These are phyloP conservation scores for Aureobasidium sp. DNA, from an alignment of 2,329 filamentous ascomycete species.

Conservation along the genomic window DNA sequence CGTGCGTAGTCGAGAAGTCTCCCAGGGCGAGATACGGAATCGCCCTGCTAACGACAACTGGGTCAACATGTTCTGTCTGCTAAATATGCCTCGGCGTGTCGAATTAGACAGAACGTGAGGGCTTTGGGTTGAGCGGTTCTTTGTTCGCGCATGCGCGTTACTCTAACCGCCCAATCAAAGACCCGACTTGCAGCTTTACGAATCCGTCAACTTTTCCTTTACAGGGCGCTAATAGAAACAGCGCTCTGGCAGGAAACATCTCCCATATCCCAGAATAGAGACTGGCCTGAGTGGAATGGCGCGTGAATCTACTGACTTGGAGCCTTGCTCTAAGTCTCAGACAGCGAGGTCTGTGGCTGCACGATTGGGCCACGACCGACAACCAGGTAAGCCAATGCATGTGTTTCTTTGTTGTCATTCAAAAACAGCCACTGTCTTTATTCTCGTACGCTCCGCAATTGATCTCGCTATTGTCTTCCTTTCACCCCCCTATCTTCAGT, in stretches of 20 bases:
- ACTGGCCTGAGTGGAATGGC: conserved; percentile 34
- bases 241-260: conserved; percentile 28
- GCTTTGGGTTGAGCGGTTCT: conserved; percentile 7
- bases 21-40: conserved; percentile 14
- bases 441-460: conserved; percentile 20
- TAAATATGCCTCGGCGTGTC: not conserved
- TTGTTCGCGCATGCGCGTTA: conserved; percentile 12
- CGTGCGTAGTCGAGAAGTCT: conserved; percentile 5
- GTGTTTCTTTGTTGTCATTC: conserved; percentile 22
- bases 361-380: conserved; percentile 27
- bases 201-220: conserved; percentile 8
- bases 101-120: conserved; percentile 5
- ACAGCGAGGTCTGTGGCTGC: conserved; percentile 23
- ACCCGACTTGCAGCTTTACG: conserved; percentile 10
- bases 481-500: conserved; percentile 6
- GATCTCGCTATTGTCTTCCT: conserved; percentile 13
- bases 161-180: conserved; percentile 11
- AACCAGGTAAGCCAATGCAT: conserved; percentile 23
- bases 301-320: conserved; percentile 34
- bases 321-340: conserved; percentile 30
- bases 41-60: conserved; percentile 12
- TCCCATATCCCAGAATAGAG: conserved; percentile 35
- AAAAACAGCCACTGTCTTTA: conserved; percentile 32
- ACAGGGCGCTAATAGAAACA: conserved; percentile 26
- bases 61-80: conserved; percentile 1